Percentiles rank a stretch among this genome's conserved stretches.
Evolutionary conservation across 1,284 basidiomycete species (phyloP).

Genomic region (Trichosporon sp.): DNA sequence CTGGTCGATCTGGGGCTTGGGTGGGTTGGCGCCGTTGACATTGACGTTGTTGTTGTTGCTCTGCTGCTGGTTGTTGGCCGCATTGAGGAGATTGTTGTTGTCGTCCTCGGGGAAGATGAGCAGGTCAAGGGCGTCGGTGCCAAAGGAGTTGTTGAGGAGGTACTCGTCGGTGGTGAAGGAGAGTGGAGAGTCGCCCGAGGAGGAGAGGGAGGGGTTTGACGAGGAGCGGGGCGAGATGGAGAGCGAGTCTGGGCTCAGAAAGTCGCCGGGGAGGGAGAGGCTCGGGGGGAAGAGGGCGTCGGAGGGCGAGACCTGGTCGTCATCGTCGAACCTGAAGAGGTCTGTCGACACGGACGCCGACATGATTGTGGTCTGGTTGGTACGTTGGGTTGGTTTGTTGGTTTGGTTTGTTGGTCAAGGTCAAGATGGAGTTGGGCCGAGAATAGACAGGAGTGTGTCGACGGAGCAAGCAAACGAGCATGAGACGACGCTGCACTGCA

Average conservation of each 20-base stretch:
- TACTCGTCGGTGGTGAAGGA: slow-evolving; percentile 36
- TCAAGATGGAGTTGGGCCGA: neutral
- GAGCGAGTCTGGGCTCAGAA: slow-evolving; percentile 15
- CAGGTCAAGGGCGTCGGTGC: slow-evolving; percentile 34
- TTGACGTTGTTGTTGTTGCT: too few relatives aligned
- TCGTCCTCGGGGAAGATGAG: slow-evolving; percentile 27
- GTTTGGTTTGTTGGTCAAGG: too few relatives aligned
- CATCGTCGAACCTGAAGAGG: slow-evolving; percentile 22
- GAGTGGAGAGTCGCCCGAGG: slow-evolving; percentile 31
- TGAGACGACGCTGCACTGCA: neutral
- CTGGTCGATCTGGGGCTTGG: neutral
- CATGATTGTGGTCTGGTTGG: slow-evolving; percentile 7
- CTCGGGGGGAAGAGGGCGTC: slow-evolving; percentile 27
- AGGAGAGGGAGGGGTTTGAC: slow-evolving; percentile 26
- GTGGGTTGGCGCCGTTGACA: neutral
- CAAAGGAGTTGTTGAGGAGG: slow-evolving; percentile 28
- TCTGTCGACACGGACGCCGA: slow-evolving; percentile 17
- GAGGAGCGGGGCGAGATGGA: slow-evolving; percentile 9
- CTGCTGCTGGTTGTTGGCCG: neutral
- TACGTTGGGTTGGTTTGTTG: neutral
- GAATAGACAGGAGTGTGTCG: neutral
- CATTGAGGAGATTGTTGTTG: slow-evolving; percentile 1
- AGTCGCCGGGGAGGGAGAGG: slow-evolving; percentile 20
- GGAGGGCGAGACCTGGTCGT: slow-evolving; percentile 20
- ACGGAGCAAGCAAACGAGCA: neutral